Base-by-base conservation (phyloP, 768 basidiomycete genomes). In the Mycena venus region DNA sequence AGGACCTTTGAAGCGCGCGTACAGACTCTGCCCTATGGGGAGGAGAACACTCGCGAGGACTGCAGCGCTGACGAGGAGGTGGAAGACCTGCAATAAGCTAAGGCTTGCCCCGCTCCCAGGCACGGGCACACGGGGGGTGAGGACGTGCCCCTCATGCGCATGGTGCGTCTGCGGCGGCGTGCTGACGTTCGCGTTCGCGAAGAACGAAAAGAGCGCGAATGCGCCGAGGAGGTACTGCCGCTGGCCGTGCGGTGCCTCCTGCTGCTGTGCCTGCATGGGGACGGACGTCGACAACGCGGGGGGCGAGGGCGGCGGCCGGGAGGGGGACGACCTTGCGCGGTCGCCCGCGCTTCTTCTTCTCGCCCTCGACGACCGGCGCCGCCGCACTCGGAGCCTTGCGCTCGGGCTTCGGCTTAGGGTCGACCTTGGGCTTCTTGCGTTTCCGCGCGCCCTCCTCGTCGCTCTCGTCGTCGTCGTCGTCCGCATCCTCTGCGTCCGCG, bases 191-290 rank as follows among this genome's bases (percentile, higher is more conserved):
- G 93, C 91, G 0, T 92, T 93, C 78, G 94, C 95, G 86, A 95
- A 94, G 84, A 96, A 94, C 0, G 94, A 95, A 84, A 96, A 95
- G 66, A 96, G 86, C 0, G 94, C 94, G 78, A 96, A 96, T 31
- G 91, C 91, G 31, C 94, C 95, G 58, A 96, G 90, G 63, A 96
- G 91, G 81, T 94, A 95, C 74, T 95, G 94, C 29, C 86, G 87
- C 17, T 83, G 47, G 14, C 12, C 34, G 11, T 49, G 62, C 31
- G 29, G 81, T 51, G 84, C 85, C 1, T 79, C 58, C 38, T 83
- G 82, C 56, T 81, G 80, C 51, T 53, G 72, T 23, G 4, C 61
- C 68, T 29, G 79, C 73, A 56, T 66, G 15, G 70, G 62, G 5
- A 78, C 75, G 4, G 83, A 70, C 9, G 75, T 78, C 0, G 79